Percentiles rank a stretch among this genome's conserved stretches.
Conservation (phyloP, 805 yeast species). For the Cyberlindnera sargentensis region DNA sequence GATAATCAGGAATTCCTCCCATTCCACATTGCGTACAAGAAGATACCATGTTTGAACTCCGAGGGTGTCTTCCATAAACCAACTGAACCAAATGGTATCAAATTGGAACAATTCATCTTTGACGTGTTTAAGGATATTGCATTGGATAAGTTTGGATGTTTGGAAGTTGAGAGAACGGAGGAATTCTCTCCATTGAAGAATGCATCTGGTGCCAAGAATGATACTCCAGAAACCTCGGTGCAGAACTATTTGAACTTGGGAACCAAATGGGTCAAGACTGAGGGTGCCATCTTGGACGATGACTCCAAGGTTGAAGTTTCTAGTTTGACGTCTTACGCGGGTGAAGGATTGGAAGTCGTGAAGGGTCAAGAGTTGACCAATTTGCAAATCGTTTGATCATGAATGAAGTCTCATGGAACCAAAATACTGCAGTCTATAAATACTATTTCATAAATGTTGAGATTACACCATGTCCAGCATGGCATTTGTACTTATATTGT, state of each 20-base stretch:
- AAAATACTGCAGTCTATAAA: neutral
- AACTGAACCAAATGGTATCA: slow-evolving; percentile 79
- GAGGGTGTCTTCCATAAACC: slow-evolving; percentile 52
- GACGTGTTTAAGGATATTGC: slow-evolving; percentile 85
- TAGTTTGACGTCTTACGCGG: slow-evolving; percentile 66
- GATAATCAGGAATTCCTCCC: slow-evolving; percentile 62
- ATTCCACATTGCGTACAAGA: slow-evolving; percentile 92
- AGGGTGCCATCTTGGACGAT: slow-evolving; percentile 56
- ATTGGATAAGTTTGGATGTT: slow-evolving; percentile 70
- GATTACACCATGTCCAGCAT: slow-evolving; percentile 7
- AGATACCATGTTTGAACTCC: slow-evolving; percentile 54
- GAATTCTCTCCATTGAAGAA: slow-evolving; percentile 95
- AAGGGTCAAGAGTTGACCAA: slow-evolving; percentile 37
- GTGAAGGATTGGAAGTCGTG: slow-evolving; percentile 59
- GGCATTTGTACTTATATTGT: neutral
- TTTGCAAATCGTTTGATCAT: slow-evolving; percentile 20
- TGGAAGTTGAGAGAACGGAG: slow-evolving; percentile 78
- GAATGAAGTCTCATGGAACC: neutral
- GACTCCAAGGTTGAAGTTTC: slow-evolving; percentile 64
- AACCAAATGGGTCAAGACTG: slow-evolving; percentile 61
- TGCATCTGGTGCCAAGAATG: slow-evolving; percentile 74
- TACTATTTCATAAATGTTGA: neutral
- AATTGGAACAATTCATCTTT: slow-evolving; percentile 93
- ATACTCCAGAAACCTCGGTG: slow-evolving; percentile 80
- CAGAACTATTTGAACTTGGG: slow-evolving; percentile 57